Conservation (phyloP, 441 rosid genomes). For the Corymbia citriodora region DNA sequence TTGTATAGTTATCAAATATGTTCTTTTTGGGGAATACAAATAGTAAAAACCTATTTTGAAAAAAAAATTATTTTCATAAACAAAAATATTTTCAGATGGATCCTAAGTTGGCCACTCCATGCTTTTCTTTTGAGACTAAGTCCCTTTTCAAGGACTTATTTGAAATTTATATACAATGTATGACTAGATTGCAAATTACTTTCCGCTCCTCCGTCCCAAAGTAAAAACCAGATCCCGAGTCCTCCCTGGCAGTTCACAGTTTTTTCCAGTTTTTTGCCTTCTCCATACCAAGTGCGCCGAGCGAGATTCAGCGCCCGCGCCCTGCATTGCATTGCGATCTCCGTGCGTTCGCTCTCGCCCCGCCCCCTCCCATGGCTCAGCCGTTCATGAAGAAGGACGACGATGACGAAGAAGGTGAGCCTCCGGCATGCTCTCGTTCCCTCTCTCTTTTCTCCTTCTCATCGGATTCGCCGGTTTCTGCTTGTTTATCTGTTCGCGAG, state of each 20-base stretch:
- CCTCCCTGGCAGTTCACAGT: not conserved
- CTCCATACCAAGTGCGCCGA: not conserved
- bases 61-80: no score
- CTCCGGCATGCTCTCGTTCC: not conserved
- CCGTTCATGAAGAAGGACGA: conserved; percentile 96
- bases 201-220: not conserved
- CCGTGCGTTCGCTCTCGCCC: not conserved
- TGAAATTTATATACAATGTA: not conserved
- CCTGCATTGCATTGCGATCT: not conserved
- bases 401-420: conserved; percentile 93
- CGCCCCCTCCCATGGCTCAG: conserved; percentile 62
- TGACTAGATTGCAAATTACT: not conserved
- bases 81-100: no score
- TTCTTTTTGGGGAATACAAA: no score
- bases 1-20: no score
- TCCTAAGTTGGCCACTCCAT: no score
- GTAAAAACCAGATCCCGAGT: not conserved
- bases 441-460: not conserved
- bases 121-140: not conserved
- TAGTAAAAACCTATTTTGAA: no score
- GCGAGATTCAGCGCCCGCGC: not conserved
- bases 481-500: not conserved
- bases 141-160: not conserved
- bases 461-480: not conserved
- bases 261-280: not conserved